Evolutionary conservation across 108 stramenopile genomes (phyloP), one percentile per base, ranked within the genome.

Genomic region (Skeletonema menzelii): DNA sequence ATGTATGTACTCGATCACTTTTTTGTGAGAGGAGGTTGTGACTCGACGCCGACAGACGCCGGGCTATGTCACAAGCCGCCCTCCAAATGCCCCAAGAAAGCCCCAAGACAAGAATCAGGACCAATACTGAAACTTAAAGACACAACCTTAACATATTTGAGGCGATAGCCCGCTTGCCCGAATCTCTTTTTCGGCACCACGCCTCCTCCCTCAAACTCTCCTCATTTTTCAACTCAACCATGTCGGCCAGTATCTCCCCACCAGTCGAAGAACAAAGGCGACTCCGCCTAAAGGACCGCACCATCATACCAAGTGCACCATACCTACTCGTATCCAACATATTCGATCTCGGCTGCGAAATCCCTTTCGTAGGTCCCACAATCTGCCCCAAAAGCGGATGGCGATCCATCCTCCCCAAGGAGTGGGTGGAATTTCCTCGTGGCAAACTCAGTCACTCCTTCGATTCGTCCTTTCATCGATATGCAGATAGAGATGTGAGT

Each of bases 391-490:
- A 30, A 31, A 35, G 1, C 59, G 66, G 71, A 20, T 69, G 79
- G 72, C 63, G 68, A 24, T 55, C 72, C 10, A 2, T 22, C 20
- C 22, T 68, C 2, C 58, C 59, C 31, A 26, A 26, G 1, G 56
- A 40, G 20, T 69, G 53, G 67, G 72, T 67, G 27, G 40, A 44
- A 7, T 80, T 80, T 27, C 79, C 79, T 4, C 7, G 57, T 11
- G 79, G 79, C 0, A 63, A 53, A 70, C 38, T 80, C 38, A 80
- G 79, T 35, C 79, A 80, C 59, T 80, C 79, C 20, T 80, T 73
- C 37, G 30, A 34, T 4, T 42, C 61, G 4, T 69, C 63, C 30
- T 73, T 65, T 60, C 32, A 19, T 7, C 60, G 57, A 32, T 72
- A 64, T 44, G 30, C 69, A n/a, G 32, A 69, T 11, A 28, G 20